Evolutionary conservation across 1,284 basidiomycete genomes (phyloP), one percentile per base, ranked within the genome.

Genomic region (Tranzscheliella williamsii): DNA sequence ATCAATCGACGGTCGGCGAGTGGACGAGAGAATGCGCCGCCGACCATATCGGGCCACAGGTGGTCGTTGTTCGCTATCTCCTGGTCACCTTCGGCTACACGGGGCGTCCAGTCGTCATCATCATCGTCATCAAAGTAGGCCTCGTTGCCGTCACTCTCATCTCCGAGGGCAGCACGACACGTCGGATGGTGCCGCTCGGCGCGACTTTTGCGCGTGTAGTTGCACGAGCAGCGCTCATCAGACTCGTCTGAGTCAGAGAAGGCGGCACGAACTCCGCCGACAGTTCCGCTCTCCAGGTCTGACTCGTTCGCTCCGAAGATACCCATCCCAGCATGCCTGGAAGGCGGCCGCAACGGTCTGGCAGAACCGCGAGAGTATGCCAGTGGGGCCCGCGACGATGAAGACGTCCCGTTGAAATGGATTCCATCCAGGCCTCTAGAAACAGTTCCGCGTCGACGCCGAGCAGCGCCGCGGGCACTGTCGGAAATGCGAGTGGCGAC

Each of bases 301-400:
- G 52, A 57, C 29, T 72, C 70, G 29, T 63, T 62, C 11, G 46
- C 43, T 5, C 70, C 67, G n/a, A 71, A 49, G 21, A 69, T 55
- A 2, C 64, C 47, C 43, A 55, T 62, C 6, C 52, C 58, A 18
- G 52, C 52, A 7, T 55, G 41, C 11, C 48, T 43, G 2, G 41
- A 2, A 6, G 32, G 11, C 13, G 18, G 32, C 9, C 35, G 35
- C 9, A 13, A 8, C 12, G 18, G 7, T 6, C 8, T 11, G 35
- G 35, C 20, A 9, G 35, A 6, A 23, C 8, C 21, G 35, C 35
- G 32, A 9, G 13, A 9, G 32, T 13, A 9, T 8, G 18, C 12
- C 8, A 17, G 9, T 18, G 32, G 12, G 11, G 18, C 8, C 11
- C 18, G 12, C 11, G 27, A 29, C 9, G 27, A 29, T 9, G 11